Evolutionary conservation across 768 basidiomycete genomes (phyloP), one percentile per base, ranked within the genome.

Genomic region (Russula vinacea): DNA sequence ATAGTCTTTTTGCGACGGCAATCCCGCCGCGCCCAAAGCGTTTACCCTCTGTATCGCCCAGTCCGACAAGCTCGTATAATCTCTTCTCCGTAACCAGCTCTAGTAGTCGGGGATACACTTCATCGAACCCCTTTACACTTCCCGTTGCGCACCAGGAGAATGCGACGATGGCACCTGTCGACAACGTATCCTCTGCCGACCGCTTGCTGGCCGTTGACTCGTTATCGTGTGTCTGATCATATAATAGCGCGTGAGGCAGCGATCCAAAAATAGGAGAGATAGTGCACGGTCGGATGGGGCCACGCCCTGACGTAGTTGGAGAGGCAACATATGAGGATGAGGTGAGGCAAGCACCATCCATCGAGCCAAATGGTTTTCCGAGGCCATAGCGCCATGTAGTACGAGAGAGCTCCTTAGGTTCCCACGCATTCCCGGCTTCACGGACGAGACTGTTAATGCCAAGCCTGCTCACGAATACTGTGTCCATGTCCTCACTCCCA

Each of bases 221-320:
- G 72, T 99, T 99, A 77, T 99, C 97, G 76, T 99, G 97, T 1
- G 97, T 98, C 62, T 92, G 81, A 74, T 99, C 97, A 75, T 93
- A 98, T 71, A 98, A 81, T 39, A 98, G 81, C 0, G 97, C 93
- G 72, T 99, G 97, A 0, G 97, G 97, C 42, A 80, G 75, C 0
- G 92, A 93, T 7, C 97, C 97, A 62, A 89, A 84, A 57, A 95
- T 82, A 8, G 90, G 88, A 10, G 82, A 89, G 56, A 98, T 85
- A 42, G 85, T 71, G 62, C 90, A 91, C 5, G 82, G 81, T 8
- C 90, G 84, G 60, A 83, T 76, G 5, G 89, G 88, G 1, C 94
- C 95, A 71, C 86, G 89, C 8, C 92, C 89, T 37, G 87, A 89
- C 3, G 92, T 91, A 11, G 92, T 87, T 5, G 87, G 81, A 13